phyloP scores from a whole-genome alignment of 2,329 filamentous ascomycete species.

The Aspergillus tamarii region DNA sequence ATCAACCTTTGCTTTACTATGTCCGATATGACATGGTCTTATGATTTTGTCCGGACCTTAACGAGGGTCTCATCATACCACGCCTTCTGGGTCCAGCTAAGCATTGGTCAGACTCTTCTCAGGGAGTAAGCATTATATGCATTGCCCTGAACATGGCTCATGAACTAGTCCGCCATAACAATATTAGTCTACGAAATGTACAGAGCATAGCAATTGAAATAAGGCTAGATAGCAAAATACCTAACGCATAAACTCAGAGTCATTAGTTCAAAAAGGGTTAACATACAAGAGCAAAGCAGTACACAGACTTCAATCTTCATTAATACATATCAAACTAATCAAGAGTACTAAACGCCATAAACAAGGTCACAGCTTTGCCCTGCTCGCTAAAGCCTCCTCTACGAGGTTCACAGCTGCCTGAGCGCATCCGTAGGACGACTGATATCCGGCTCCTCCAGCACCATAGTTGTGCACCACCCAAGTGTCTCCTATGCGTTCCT shows the following conservation, averaged over 20 bases:
- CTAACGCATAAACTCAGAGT: too few relatives aligned
- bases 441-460: slow-evolving; percentile 59
- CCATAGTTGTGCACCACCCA: slow-evolving; percentile 49
- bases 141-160: not conserved
- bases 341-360: not conserved
- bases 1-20: not conserved
- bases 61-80: not conserved
- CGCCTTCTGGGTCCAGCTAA: not conserved
- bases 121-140: not conserved
- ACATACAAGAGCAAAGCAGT: not conserved
- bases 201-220: not conserved
- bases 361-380: slow-evolving; percentile 5
- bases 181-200: not conserved
- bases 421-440: slow-evolving; percentile 67
- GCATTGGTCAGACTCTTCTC: not conserved
- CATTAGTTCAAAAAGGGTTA: too few relatives aligned
- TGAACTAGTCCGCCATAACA: not conserved
- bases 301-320: not conserved
- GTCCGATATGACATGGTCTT: not conserved
- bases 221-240: not conserved
- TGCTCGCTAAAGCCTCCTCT: not conserved
- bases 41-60: not conserved
- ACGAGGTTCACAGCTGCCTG: slow-evolving; percentile 56
- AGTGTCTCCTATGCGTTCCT: slow-evolving; percentile 63
- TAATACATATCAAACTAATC: not conserved